Conservation (phyloP, 1,284 basidiomycete genomes). For the Vanrija humicola region DNA sequence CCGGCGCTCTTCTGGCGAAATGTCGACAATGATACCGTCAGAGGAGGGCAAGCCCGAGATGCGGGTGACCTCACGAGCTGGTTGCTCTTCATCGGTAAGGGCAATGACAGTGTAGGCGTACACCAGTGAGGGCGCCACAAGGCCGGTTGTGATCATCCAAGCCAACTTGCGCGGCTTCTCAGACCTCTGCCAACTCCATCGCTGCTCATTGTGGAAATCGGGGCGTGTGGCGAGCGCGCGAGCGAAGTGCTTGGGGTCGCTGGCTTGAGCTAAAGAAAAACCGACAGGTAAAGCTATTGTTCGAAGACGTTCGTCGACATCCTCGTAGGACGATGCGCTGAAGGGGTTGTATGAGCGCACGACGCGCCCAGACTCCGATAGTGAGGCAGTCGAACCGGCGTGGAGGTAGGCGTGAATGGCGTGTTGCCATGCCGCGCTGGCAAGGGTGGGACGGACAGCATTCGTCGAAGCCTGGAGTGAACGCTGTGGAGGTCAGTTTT, state of each 20-base stretch:
- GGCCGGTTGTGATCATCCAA: conserved; percentile 33
- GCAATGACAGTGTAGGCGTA: conserved; percentile 44
- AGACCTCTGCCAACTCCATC: conserved; percentile 31
- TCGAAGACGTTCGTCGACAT: conserved; percentile 18
- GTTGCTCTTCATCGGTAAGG: conserved; percentile 32
- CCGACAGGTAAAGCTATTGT: conserved; percentile 29
- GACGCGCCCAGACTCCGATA: conserved; percentile 20
- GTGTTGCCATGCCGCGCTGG: conserved; percentile 45
- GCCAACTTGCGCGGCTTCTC: conserved; percentile 32
- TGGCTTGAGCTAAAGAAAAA: conserved; percentile 20
- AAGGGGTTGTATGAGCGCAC: conserved; percentile 35
- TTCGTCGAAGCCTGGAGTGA: conserved; percentile 34
- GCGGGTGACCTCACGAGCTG: conserved; percentile 28
- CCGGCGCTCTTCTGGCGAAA: conserved; percentile 20
- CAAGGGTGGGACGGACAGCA: conserved; percentile 29
- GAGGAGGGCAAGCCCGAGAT: conserved; percentile 36
- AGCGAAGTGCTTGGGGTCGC: conserved; percentile 4
- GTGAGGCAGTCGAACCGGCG: conserved; percentile 19
- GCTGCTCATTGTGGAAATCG: conserved; percentile 15
- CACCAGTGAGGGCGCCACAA: conserved; percentile 26
- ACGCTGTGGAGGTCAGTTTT: conserved; percentile 25
- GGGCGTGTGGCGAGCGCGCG: conserved; percentile 5
- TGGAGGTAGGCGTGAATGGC: conserved; percentile 45
- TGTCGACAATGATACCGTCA: conserved; percentile 24
- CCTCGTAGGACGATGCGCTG: conserved; percentile 19